Conservation (phyloP, 2,329 filamentous ascomycete species). For the Pseudofabraea citricarpa region DNA sequence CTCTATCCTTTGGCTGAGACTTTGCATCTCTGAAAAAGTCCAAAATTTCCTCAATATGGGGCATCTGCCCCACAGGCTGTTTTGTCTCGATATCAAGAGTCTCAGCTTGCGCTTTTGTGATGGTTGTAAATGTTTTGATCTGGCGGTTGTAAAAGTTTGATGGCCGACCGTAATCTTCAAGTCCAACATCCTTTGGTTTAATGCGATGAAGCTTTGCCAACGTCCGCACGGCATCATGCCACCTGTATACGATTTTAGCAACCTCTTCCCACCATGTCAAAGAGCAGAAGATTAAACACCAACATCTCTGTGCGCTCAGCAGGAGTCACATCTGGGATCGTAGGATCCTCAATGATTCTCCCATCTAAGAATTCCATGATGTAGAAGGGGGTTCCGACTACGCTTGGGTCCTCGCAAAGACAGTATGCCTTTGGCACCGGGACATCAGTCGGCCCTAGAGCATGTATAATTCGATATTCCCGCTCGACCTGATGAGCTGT, state of each 20-base stretch:
- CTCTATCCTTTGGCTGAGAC: conserved; percentile 71
- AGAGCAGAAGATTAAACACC: too few species aligned
- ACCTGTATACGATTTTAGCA: too few species aligned
- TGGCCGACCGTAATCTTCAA: conserved; percentile 68
- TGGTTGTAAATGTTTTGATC: conserved; percentile 73
- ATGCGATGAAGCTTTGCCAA: conserved; percentile 83
- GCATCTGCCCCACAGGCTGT: conserved; percentile 73
- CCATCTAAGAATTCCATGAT: conserved; percentile 96
- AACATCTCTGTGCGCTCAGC: conserved; percentile 70
- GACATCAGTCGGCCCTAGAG: conserved; percentile 73
- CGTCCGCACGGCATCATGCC: conserved; percentile 77
- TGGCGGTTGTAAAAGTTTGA: conserved; percentile 82
- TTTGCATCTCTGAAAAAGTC: conserved; percentile 67
- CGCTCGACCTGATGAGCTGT: conserved; percentile 96
- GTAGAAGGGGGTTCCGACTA: conserved; percentile 92
- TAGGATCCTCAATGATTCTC: conserved; percentile 85
- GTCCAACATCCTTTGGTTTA: conserved; percentile 57
- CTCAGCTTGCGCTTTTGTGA: conserved; percentile 73
- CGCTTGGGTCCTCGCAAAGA: conserved; percentile 74
- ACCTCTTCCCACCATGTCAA: too few species aligned
- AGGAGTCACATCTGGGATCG: conserved; percentile 67
- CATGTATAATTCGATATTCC: conserved; percentile 86
- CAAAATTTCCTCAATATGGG: conserved; percentile 77
- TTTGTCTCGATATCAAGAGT: conserved; percentile 73
- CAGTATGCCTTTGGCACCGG: conserved; percentile 80